Conservation (phyloP, 192 early-diverging fungal species). For the Coemansia sp. region DNA sequence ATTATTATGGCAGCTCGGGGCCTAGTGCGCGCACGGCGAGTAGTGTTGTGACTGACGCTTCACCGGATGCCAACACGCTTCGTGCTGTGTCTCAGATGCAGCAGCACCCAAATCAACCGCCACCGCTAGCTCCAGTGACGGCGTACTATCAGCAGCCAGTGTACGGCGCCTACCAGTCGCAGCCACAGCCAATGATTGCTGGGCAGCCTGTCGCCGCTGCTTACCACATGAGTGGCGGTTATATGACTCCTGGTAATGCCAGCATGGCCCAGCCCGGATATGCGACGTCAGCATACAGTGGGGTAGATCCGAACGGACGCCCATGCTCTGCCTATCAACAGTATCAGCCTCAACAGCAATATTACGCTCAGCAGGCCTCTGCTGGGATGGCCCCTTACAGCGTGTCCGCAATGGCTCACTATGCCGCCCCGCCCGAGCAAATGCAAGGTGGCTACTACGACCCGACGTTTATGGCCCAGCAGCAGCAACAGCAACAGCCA, state of each 20-base stretch:
- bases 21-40: constrained; percentile 1
- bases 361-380: background rate
- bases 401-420: background rate
- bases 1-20: background rate
- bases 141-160: constrained; percentile 1
- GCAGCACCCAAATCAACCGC: background rate
- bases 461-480: constrained; percentile 11
- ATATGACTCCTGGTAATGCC: constrained; percentile 1
- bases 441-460: constrained; percentile 30
- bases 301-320: constrained; percentile 20
- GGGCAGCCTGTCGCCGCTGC: background rate
- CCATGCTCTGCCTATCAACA: constrained; percentile 25
- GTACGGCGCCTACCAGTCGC: background rate
- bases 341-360: constrained; percentile 5
- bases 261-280: constrained; percentile 9
- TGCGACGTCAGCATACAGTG: constrained; percentile 4
- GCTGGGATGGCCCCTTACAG: background rate
- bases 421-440: constrained; percentile 6
- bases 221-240: background rate
- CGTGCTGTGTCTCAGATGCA: background rate
- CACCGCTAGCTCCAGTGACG: background rate
- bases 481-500: constrained; percentile 14
- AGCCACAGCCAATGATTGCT: background rate
- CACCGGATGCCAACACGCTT: background rate
- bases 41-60: background rate